Evolutionary conservation across 306 rosid genomes (phyloP), one percentile per base, ranked within the genome.

Genomic region (Astragalus membranaceus): DNA sequence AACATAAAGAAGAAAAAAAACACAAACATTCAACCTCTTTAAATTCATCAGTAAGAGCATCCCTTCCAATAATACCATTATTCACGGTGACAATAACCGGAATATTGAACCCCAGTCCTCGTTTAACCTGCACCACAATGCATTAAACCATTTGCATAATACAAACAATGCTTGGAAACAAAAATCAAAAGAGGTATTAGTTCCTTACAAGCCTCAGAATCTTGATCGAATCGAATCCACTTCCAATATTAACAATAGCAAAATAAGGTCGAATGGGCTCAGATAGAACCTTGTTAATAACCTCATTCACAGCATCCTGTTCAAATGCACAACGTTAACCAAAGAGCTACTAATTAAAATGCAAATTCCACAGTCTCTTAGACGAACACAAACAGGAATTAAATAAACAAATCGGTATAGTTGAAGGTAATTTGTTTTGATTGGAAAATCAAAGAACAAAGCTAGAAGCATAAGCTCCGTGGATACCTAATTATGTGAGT

Each of bases 231-330:
- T 44, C 55, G 51, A 80, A 88, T 39, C 88, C 92, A 58, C 70
- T 36, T 12, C 95, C 96, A 49, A 87, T 42, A 32, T 76, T 80
- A 63, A 78, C 91, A 53, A 89, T 75, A 36, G 86, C 86, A 51
- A 91, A 91, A 72, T 81, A 68, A 0, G 95, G 96, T 12, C 96
- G 85, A 48, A 88, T 91, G 10, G 97, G 92, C 81, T 83, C 89
- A 4, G 85, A 85, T 1, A 88, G 79, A 72, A 88, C 88, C 78
- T 83, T 87, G 8, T 75, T 57, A 7, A 85, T 35, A 44, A 86
- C 91, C 77, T 88, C 97, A 5, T 75, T 57, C 53, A 87, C 82
- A 15, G 97, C 96, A 13, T 74, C 86, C 97, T 90, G 74, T 36
- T 55, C 11, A 8, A 74, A 20, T 29, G 16, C 5, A 60, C 17